Conservation (phyloP, 2,329 filamentous ascomycete genomes). For the Arachnomyces sp. region DNA sequence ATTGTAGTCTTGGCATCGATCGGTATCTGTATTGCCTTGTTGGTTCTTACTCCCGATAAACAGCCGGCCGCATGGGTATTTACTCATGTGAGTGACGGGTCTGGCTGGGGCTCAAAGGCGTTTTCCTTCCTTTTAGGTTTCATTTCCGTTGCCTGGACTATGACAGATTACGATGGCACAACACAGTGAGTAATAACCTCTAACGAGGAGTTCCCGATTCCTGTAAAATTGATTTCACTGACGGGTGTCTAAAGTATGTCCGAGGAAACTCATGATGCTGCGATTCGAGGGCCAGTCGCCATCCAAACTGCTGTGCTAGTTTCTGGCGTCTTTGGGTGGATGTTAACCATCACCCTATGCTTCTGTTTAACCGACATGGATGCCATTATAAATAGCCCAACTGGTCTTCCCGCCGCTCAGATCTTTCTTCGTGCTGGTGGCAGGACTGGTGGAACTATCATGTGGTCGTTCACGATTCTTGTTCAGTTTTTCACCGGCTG, state of each 20-base stretch:
- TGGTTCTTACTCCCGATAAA: constrained; percentile 52
- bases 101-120: constrained; percentile 52
- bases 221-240: not conserved
- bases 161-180: constrained; percentile 61
- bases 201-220: constrained; percentile 12
- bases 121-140: constrained; percentile 56
- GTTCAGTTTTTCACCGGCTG: constrained; percentile 59
- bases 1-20: constrained; percentile 49
- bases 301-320: constrained; percentile 53
- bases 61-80: constrained; percentile 54
- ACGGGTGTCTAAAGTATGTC: constrained; percentile 44
- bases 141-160: constrained; percentile 42
- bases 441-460: constrained; percentile 46
- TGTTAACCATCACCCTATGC: constrained; percentile 55
- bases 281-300: constrained; percentile 50
- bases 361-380: constrained; percentile 55
- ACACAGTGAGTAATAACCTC: constrained; percentile 45
- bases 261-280: constrained; percentile 58
- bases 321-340: constrained; percentile 52
- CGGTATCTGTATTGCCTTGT: constrained; percentile 50
- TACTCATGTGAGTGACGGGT: constrained; percentile 52
- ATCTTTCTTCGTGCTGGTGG: constrained; percentile 55
- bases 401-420: constrained; percentile 52
- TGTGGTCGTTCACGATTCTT: constrained; percentile 56
- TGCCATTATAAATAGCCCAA: constrained; percentile 47